Evolutionary conservation across 1,139 yeast species (phyloP).

Genomic region (Candida sp.): DNA sequence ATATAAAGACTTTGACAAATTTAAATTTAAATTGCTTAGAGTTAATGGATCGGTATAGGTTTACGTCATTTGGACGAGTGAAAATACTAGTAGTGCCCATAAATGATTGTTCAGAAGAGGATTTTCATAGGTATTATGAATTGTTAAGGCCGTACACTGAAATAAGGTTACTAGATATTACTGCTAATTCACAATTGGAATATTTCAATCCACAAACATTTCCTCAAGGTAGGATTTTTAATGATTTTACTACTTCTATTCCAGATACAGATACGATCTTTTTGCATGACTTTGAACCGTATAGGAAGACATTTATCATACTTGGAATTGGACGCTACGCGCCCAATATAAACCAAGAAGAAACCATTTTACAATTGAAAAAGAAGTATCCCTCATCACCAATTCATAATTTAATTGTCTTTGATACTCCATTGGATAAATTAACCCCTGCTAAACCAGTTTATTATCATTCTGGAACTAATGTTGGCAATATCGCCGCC

Average conservation of each 20-base stretch:
- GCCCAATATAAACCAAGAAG: constrained; percentile 11
- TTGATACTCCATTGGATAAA: constrained; percentile 44
- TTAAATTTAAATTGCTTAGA: neutral
- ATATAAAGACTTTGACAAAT: neutral
- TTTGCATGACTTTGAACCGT: constrained; percentile 87
- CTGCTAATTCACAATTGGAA: constrained; percentile 55
- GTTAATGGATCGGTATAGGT: constrained; percentile 20
- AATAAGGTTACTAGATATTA: constrained; percentile 70
- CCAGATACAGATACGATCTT: constrained; percentile 60
- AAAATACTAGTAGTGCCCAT: constrained; percentile 71
- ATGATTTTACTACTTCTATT: constrained; percentile 47
- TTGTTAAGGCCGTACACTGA: constrained; percentile 52
- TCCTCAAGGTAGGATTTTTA: constrained; percentile 71
- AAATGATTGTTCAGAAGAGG: constrained; percentile 45
- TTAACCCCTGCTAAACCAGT: constrained; percentile 14
- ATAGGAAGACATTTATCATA: constrained; percentile 67
- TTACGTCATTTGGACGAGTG: constrained; percentile 59
- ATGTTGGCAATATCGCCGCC: constrained; percentile 28
- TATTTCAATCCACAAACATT: constrained; percentile 81
- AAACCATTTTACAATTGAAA: constrained; percentile 11
- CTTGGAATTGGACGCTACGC: constrained; percentile 58
- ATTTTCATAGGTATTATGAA: constrained; percentile 46
- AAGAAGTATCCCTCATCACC: constrained; percentile 54
- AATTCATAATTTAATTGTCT: constrained; percentile 59
- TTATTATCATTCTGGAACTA: constrained; percentile 22